Evolutionary conservation across 1,139 yeast genomes (phyloP).

Genomic region (Groenewaldozyma sp.): DNA sequence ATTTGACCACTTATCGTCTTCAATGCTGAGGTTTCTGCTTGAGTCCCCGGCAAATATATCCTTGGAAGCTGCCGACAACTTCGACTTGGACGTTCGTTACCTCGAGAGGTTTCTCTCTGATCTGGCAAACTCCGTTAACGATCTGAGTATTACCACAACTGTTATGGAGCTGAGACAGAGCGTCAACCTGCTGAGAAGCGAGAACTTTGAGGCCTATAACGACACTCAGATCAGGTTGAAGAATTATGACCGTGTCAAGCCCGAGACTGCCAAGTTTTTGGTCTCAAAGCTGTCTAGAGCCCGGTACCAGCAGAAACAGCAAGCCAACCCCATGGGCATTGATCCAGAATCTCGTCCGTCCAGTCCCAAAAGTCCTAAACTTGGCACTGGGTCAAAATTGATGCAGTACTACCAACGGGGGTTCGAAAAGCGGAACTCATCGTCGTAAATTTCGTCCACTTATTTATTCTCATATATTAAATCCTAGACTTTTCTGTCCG

Average conservation of each 20-base stretch:
- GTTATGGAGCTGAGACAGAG: constrained; percentile 55
- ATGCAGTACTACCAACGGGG: constrained; percentile 18
- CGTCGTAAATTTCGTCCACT: no score
- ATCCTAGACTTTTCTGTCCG: constrained; percentile 1
- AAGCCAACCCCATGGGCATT: constrained; percentile 3
- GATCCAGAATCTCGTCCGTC: constrained; percentile 9
- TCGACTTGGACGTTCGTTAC: constrained; percentile 52
- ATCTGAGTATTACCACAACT: constrained; percentile 33
- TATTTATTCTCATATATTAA: constrained; percentile 3
- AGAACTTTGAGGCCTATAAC: constrained; percentile 44
- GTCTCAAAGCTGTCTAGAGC: constrained; percentile 34
- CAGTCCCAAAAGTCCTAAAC: not conserved
- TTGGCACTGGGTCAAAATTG: constrained; percentile 10
- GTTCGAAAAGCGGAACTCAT: constrained; percentile 16
- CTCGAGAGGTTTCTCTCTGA: constrained; percentile 44
- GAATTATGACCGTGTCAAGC: constrained; percentile 51
- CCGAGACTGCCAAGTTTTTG: constrained; percentile 46
- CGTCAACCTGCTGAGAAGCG: constrained; percentile 43
- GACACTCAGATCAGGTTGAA: constrained; percentile 48
- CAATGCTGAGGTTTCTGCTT: constrained; percentile 53
- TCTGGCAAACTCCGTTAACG: constrained; percentile 30
- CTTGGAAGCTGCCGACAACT: constrained; percentile 45
- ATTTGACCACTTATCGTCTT: constrained; percentile 73
- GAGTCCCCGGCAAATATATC: constrained; percentile 37
- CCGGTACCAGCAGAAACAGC: constrained; percentile 11